A percentile compares a stretch with the other conserved stretches of the same genome.
Evolutionary conservation across 306 rosid species (phyloP).

Genomic region (Benincasa hispida): DNA sequence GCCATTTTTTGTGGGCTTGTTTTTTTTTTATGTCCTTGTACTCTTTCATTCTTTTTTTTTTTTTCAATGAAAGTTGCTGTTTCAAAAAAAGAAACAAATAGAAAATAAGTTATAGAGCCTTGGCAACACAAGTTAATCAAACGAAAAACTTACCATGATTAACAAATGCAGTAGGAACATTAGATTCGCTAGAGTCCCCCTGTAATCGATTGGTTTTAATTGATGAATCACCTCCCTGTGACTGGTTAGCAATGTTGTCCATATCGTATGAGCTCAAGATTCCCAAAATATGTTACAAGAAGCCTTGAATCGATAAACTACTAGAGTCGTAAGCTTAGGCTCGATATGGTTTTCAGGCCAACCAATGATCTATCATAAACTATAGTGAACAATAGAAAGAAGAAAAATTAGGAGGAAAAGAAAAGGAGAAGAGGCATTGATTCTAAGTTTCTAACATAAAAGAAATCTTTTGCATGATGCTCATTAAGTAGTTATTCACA

Average conservation of each 20-base stretch:
- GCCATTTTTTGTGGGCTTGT: too few relatives aligned
- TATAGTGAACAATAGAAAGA: background rate
- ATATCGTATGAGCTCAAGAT: background rate
- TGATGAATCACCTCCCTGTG: background rate
- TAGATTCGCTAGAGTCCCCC: background rate
- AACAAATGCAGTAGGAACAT: background rate
- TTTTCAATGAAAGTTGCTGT: too few relatives aligned
- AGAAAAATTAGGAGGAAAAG: background rate
- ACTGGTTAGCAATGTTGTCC: background rate
- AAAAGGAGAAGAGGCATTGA: background rate
- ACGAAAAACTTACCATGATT: background rate
- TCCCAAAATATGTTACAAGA: background rate
- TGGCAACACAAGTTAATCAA: background rate
- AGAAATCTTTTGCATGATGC: background rate
- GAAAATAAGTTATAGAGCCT: too few relatives aligned
- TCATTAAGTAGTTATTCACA: background rate
- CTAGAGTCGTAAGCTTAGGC: background rate
- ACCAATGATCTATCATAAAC: background rate
- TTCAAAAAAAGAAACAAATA: too few relatives aligned
- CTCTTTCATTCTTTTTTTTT: too few relatives aligned
- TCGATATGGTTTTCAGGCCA: background rate
- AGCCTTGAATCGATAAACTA: background rate
- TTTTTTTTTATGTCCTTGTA: too few relatives aligned
- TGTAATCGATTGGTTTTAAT: background rate
- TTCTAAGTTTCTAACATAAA: background rate